phyloP scores from a whole-genome alignment of 2,329 filamentous ascomycete genomes.

The Waltergamsia citrina region DNA sequence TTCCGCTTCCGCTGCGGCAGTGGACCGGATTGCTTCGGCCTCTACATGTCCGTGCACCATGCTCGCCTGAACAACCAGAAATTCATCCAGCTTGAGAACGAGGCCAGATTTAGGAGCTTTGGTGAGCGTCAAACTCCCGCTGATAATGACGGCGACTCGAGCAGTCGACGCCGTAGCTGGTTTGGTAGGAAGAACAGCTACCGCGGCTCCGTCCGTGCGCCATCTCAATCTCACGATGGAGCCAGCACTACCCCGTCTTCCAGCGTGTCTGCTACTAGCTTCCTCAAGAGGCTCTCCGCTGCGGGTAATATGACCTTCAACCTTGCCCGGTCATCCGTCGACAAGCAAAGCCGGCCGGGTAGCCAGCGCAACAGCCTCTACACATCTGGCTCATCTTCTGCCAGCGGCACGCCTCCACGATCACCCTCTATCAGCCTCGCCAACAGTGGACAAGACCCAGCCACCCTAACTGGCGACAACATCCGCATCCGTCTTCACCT shows the following conservation, averaged over 20 bases:
- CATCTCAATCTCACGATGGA: slow-evolving; percentile 61
- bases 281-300: slow-evolving; percentile 68
- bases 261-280: slow-evolving; percentile 63
- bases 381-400: slow-evolving; percentile 43
- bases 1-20: slow-evolving; percentile 84
- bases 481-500: slow-evolving; percentile 82
- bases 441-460: slow-evolving; percentile 38
- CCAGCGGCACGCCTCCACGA: slow-evolving; percentile 34
- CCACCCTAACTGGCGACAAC: slow-evolving; percentile 57
- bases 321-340: slow-evolving; percentile 69
- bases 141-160: slow-evolving; percentile 32
- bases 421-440: slow-evolving; percentile 49
- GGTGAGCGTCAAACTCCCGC: slow-evolving; percentile 43
- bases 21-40: slow-evolving; percentile 64
- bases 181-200: slow-evolving; percentile 58
- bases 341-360: slow-evolving; percentile 39
- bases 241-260: slow-evolving; percentile 48
- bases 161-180: slow-evolving; percentile 40
- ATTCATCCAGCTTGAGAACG: slow-evolving; percentile 61
- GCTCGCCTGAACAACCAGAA: slow-evolving; percentile 88
- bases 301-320: slow-evolving; percentile 68
- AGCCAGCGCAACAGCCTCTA: slow-evolving; percentile 51
- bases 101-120: slow-evolving; percentile 63
- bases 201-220: slow-evolving; percentile 51
- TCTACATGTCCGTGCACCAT: slow-evolving; percentile 82